Conservation (phyloP, 1,284 basidiomycete genomes). For the Boletus sp. region DNA sequence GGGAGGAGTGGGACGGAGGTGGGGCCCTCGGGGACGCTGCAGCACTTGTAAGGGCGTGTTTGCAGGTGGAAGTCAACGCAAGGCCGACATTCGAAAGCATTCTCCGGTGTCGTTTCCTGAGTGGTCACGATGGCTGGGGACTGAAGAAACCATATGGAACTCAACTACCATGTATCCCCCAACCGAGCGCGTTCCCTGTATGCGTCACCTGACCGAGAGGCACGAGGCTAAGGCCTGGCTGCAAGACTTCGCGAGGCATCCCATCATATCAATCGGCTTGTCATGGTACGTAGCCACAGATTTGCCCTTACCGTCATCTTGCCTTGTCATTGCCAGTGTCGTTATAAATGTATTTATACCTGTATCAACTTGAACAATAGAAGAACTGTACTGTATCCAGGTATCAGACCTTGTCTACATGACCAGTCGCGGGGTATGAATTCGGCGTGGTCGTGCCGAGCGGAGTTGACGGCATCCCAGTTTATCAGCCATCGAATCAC, state of each 20-base stretch:
- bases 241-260: slow-evolving; percentile 30
- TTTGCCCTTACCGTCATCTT: neutral
- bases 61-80: slow-evolving; percentile 65
- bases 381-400: neutral
- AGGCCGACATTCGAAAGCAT: slow-evolving; percentile 84
- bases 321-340: slow-evolving; percentile 10
- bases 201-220: slow-evolving; percentile 21
- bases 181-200: slow-evolving; percentile 33
- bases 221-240: slow-evolving; percentile 20
- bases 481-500: slow-evolving; percentile 44
- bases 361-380: slow-evolving; percentile 2
- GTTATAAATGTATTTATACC: slow-evolving; percentile 15
- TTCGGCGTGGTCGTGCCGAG: slow-evolving; percentile 15
- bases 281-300: slow-evolving; percentile 14
- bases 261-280: slow-evolving; percentile 1
- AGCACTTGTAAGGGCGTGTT: slow-evolving; percentile 73
- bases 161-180: slow-evolving; percentile 21
- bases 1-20: slow-evolving; percentile 74
- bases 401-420: neutral
- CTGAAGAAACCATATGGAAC: slow-evolving; percentile 34
- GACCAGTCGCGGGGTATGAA: slow-evolving; percentile 19
- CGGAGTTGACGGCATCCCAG: slow-evolving; percentile 35
- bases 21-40: slow-evolving; percentile 79
- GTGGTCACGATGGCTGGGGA: slow-evolving; percentile 64
- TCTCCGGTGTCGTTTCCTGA: slow-evolving; percentile 72